These are phyloP conservation scores for Bromus sterilis DNA, from an alignment of 176 grass and related monocot genomes.

Conservation along the genomic window DNA sequence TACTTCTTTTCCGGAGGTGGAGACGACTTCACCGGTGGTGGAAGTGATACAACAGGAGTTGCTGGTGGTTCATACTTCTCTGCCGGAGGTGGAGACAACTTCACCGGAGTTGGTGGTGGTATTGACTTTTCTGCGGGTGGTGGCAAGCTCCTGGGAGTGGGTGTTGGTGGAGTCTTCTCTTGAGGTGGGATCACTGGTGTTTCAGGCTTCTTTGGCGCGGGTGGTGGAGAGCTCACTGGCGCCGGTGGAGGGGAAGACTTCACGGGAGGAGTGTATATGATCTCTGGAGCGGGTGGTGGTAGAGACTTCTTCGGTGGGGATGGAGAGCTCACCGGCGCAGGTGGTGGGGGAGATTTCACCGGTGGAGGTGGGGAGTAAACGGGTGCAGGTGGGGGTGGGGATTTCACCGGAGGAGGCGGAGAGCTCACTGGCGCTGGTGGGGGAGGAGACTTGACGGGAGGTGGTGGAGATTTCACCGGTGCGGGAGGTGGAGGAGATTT, in stretches of 20 bases:
- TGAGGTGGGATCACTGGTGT: too few species aligned
- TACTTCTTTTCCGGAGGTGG: not conserved
- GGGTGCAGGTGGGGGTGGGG: not conserved
- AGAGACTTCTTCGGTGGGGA: not conserved
- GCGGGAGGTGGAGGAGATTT: not conserved
- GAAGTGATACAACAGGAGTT: not conserved
- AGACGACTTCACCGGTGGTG: not conserved
- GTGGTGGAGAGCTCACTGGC: not conserved
- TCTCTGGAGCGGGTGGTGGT: not conserved
- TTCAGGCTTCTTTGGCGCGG: not conserved
- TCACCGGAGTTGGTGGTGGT: not conserved
- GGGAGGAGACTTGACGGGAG: not conserved
- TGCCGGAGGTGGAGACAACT: not conserved
- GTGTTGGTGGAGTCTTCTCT: not conserved
- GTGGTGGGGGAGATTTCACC: not conserved
- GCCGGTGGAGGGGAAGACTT: not conserved
- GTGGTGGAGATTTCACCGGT: not conserved
- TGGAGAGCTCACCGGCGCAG: not conserved
- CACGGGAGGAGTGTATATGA: too few species aligned
- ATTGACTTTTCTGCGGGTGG: not conserved
- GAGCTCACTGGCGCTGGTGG: not conserved
- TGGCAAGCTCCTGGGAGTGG: not conserved
- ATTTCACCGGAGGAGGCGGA: not conserved
- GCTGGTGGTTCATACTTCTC: not conserved
- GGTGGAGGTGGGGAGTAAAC: not conserved